Evolutionary conservation across 2,329 filamentous ascomycete genomes (phyloP).

Genomic region (Lachnellula occidentalis): DNA sequence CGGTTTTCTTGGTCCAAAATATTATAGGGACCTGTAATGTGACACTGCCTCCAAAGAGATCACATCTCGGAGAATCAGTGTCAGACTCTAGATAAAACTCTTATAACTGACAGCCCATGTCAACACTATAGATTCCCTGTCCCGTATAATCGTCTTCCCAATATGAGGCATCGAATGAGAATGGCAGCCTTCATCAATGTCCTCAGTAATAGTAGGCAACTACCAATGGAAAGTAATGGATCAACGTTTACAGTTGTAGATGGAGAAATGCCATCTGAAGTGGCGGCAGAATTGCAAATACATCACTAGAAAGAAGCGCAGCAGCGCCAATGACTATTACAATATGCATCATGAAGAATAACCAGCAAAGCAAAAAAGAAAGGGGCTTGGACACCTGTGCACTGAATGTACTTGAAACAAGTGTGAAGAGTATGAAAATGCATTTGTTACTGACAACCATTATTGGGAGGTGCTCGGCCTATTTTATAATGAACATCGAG

Average conservation of each 20-base stretch:
- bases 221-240: too few species aligned
- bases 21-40: too few species aligned
- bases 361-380: neutral
- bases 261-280: neutral
- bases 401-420: neutral
- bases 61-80: too few species aligned
- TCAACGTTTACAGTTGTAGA: too few species aligned
- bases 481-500: too few species aligned
- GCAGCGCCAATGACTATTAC: conserved; percentile 7
- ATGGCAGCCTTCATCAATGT: neutral
- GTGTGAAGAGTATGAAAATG: neutral
- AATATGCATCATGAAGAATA: conserved; percentile 15
- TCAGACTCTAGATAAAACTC: too few species aligned
- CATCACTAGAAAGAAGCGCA: conserved; percentile 9
- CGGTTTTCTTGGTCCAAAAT: too few species aligned
- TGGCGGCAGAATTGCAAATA: neutral
- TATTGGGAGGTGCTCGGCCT: too few species aligned
- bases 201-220: neutral
- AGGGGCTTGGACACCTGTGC: neutral
- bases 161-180: neutral
- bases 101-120: too few species aligned
- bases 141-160: neutral
- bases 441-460: neutral
- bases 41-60: too few species aligned
- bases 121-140: too few species aligned